Evolutionary conservation across 805 yeast species (phyloP), one percentile per base, ranked within the genome.

Genomic region (Metschnikowia noctiluminum): DNA sequence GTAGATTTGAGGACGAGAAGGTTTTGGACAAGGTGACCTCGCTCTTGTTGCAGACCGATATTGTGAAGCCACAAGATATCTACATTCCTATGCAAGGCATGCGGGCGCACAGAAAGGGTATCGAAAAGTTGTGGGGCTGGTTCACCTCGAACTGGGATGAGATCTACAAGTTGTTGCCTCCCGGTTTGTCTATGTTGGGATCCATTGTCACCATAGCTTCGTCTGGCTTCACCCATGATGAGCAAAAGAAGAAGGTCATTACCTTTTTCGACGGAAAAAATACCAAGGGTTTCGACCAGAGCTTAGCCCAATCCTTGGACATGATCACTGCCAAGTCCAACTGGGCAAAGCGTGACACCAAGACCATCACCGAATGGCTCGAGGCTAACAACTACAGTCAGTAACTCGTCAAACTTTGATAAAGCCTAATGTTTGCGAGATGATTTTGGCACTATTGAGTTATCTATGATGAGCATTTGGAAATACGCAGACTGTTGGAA

Each of bases 151-250:
- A 91, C 67, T 92, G 95, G 92, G 89, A 81, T 49, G 77, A 72
- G 40, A 62, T 92, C 51, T 69, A 70, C 58, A 76, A 80, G 64
- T 72, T 77, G 60, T 78, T 89, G 63, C 96, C 97, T 44, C 89
- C 96, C 13, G 85, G 89, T 11, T 77, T 85, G 54, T 77, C 89
- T 26, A 81, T 90, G 88, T 74, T 92, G 59, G 86, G 92, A 16
- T 74, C 84, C 15, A 83, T 94, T 50, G 86, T 92, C 36, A 73
- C 76, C 31, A 54, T 86, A 34, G 70, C 84, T 42, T 77, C 87
- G 36, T 68, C 82, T 26, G 81, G 85, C 1, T 84, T 81, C 68
- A 77, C 89, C 28, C 78, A 79, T 46, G 64, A 67, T 35, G 79
- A 73, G 32, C 81, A 81, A 53, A 74, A 75, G 56, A 71, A 73